phyloP scores from a whole-genome alignment of 2,329 filamentous ascomycete species.

The Penicillium crustosum region DNA sequence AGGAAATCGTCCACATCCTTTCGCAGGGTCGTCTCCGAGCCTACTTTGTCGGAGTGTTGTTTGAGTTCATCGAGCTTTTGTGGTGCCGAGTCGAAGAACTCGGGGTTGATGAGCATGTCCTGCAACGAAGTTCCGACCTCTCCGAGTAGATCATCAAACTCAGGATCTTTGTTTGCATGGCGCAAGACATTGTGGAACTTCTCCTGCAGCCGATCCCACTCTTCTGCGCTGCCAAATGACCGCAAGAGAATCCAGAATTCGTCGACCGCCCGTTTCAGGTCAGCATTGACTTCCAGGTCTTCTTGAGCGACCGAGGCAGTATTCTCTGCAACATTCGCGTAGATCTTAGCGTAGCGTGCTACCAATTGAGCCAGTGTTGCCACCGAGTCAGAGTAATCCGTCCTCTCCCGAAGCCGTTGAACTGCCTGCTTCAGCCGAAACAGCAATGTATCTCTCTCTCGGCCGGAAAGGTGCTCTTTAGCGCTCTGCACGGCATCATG shows the following conservation, averaged over 20 bases:
- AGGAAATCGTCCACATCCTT: constrained; percentile 73
- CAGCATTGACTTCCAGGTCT: constrained; percentile 70
- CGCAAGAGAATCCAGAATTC: constrained; percentile 80
- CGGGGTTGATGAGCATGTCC: constrained; percentile 78
- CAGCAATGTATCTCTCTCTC: constrained; percentile 71
- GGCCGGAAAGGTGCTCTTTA: constrained; percentile 69
- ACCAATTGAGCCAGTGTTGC: constrained; percentile 74
- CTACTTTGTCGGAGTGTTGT: constrained; percentile 57
- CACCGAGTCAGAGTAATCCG: constrained; percentile 83
- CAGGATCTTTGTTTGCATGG: constrained; percentile 73
- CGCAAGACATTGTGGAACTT: constrained; percentile 69
- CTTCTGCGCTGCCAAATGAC: constrained; percentile 70
- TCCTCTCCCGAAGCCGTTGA: constrained; percentile 68
- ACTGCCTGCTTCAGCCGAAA: constrained; percentile 76
- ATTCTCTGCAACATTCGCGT: constrained; percentile 70
- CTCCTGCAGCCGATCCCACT: constrained; percentile 74
- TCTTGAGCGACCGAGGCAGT: constrained; percentile 66
- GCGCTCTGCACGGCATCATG: constrained; percentile 67
- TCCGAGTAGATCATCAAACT: constrained; percentile 75
- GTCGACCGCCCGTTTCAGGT: constrained; percentile 70
- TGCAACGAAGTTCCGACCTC: constrained; percentile 74
- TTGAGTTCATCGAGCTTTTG: constrained; percentile 63
- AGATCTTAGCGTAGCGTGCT: constrained; percentile 73
- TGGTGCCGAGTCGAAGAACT: constrained; percentile 76
- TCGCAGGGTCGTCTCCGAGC: constrained; percentile 65